Conservation (phyloP, 176 grass and related monocot species). For the Avena atlantica region DNA sequence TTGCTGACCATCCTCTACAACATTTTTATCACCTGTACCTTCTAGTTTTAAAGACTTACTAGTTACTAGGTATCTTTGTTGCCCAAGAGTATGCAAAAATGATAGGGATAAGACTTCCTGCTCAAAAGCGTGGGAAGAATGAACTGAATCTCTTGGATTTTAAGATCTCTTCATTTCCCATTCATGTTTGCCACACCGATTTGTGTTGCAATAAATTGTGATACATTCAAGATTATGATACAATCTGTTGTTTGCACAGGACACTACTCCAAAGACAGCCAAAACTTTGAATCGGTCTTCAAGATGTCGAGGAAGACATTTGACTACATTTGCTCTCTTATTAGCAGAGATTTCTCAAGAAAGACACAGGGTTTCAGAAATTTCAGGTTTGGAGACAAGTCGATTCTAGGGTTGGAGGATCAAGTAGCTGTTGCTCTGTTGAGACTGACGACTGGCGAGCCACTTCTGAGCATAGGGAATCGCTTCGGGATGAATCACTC, state of each 20-base stretch:
- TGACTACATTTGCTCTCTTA: conserved; percentile 74
- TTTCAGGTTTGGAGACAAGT: conserved; percentile 71
- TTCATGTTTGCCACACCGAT: background rate
- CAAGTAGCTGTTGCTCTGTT: conserved; percentile 86
- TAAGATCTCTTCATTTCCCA: background rate
- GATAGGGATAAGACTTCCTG: background rate
- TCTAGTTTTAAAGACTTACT: conserved; percentile 19
- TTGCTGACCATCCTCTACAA: conserved; percentile 9
- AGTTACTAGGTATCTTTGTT: background rate
- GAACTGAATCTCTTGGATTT: conserved; percentile 23
- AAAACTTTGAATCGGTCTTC: conserved; percentile 67
- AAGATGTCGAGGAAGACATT: conserved; percentile 90
- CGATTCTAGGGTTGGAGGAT: conserved; percentile 65
- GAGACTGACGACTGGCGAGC: conserved; percentile 81
- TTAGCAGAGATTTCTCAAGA: conserved; percentile 54
- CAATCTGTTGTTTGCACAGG: conserved; percentile 48
- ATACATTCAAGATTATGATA: conserved; percentile 18
- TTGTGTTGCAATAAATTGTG: background rate
- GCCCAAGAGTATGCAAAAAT: background rate
- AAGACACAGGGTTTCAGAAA: conserved; percentile 65
- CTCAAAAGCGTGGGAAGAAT: background rate
- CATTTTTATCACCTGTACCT: background rate
- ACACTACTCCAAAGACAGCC: conserved; percentile 41
- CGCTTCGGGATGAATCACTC: conserved; percentile 89
- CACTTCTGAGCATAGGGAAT: conserved; percentile 68